Base-by-base conservation (phyloP, 2,329 filamentous ascomycete species). In the Claviceps capensis region DNA sequence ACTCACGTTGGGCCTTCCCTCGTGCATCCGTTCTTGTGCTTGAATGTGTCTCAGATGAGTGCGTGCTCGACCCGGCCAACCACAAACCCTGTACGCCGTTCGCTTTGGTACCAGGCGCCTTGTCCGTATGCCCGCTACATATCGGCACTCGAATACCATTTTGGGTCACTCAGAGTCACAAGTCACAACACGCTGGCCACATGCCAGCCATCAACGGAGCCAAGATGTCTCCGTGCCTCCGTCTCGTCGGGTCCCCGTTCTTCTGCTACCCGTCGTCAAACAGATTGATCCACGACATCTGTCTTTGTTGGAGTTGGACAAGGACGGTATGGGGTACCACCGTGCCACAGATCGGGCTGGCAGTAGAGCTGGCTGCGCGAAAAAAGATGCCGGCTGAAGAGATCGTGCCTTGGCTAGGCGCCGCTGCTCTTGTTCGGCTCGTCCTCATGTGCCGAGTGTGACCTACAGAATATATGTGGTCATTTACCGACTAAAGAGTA, bases 261-360 rank as follows among this genome's bases (percentile, higher is more conserved):
- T 38, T 50, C 38, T 46, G 36, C 37, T 26, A 43, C 51, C 26
- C 22, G 17, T 47, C 9, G 43, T 43, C 30, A 50, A 43, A 42
- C 36, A 38, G 42, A 41, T 22, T 9, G 47, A 45, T 19, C 43
- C 51, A 46, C 53, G 54, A 52, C 43, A 46, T 49, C 26, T 44
- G 52, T 53, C 46, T 55, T 30, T 59, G 17, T 19, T 19, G 54
- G 58, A 61, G 17, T 19, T 19, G 54, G 58, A 61, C 60, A 61
- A 60, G 65, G 62, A 61, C 64, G 61, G 68, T 65, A 68, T 68
- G 65, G 65, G 57, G 67, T 68, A 56, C 59, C 63, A 69, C 67
- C 68, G 65, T 68, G 56, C 59, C 63, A 69, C 67, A 68, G 65
- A 69, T 68, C 66, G 68, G 63, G 60, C 52, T 50, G 56, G 56